Evolutionary conservation across 1,284 basidiomycete species (phyloP).

Genomic region (Pyrrhoderma lamaoense): DNA sequence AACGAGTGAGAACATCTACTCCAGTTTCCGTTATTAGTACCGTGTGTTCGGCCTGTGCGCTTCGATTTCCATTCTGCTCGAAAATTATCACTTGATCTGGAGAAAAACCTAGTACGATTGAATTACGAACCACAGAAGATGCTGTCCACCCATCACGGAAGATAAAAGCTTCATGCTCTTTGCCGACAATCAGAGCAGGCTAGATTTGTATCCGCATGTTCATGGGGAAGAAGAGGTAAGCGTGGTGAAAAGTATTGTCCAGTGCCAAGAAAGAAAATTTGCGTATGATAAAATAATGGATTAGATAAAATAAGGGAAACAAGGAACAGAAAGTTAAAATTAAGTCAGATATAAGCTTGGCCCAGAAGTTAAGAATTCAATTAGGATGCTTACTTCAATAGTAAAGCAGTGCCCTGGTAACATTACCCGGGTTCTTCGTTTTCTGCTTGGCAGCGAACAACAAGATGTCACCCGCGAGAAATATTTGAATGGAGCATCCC

Average conservation of each 20-base stretch:
- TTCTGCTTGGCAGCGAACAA: constrained; percentile 41
- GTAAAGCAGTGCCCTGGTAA: constrained; percentile 81
- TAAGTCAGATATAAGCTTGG: not conserved
- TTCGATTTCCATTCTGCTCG: constrained; percentile 59
- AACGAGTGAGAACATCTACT: constrained; percentile 53
- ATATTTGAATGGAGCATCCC: too few species aligned
- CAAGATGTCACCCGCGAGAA: too few species aligned
- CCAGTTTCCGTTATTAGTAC: constrained; percentile 74
- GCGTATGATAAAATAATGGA: not conserved
- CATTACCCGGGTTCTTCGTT: constrained; percentile 81
- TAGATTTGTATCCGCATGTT: constrained; percentile 32
- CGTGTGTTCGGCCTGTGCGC: constrained; percentile 85
- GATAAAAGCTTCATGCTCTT: constrained; percentile 57
- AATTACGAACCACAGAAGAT: constrained; percentile 68
- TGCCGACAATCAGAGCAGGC: constrained; percentile 74
- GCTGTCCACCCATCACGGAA: constrained; percentile 89
- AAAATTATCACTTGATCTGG: too few species aligned
- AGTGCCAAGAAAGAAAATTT: not conserved
- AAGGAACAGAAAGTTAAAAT: too few species aligned
- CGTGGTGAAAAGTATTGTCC: too few species aligned
- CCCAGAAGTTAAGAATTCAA: not conserved
- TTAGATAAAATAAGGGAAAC: too few species aligned
- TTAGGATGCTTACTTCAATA: constrained; percentile 53
- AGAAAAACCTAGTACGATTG: too few species aligned
- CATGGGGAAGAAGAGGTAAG: too few species aligned